A percentile compares a stretch with the other conserved stretches of the same genome.
Conservation (phyloP, 176 grass and related monocot species). For the Hordeum vulgare region DNA sequence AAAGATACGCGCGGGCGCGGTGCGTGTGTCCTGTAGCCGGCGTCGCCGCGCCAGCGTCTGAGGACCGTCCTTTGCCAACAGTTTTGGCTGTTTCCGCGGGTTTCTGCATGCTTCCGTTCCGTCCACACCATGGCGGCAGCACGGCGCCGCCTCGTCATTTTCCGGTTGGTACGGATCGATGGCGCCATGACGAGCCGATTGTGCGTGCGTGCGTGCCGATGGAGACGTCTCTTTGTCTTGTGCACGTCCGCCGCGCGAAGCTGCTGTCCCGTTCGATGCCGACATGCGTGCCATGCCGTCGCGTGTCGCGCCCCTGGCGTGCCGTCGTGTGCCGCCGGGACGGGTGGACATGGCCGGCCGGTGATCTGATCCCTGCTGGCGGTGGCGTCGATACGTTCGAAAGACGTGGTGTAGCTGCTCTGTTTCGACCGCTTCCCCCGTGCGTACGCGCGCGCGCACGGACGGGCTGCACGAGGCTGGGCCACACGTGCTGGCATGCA, state of each 20-base stretch:
- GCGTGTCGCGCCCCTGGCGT: not conserved
- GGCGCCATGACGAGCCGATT: not conserved
- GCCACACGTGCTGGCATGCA: not conserved
- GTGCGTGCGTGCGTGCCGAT: not conserved
- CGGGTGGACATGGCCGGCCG: not conserved
- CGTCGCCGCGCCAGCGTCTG: not conserved
- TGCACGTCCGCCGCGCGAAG: not conserved
- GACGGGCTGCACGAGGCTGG: not conserved
- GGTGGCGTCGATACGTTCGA: not conserved
- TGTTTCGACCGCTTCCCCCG: not conserved
- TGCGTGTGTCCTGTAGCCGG: not conserved
- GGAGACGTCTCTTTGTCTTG: not conserved
- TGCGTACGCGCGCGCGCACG: not conserved
- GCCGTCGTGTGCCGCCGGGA: not conserved
- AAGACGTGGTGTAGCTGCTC: not conserved
- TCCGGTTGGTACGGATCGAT: not conserved
- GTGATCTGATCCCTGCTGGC: not conserved
- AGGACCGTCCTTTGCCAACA: not conserved
- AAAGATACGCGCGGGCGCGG: too few relatives aligned
- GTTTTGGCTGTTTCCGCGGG: not conserved
- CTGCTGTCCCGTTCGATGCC: not conserved
- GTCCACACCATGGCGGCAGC: not conserved
- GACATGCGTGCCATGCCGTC: not conserved
- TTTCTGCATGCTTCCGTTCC: not conserved
- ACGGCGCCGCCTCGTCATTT: not conserved